These are phyloP conservation scores for Cercospora janseana DNA, from an alignment of 2,329 filamentous ascomycete genomes.

Conservation along the genomic window DNA sequence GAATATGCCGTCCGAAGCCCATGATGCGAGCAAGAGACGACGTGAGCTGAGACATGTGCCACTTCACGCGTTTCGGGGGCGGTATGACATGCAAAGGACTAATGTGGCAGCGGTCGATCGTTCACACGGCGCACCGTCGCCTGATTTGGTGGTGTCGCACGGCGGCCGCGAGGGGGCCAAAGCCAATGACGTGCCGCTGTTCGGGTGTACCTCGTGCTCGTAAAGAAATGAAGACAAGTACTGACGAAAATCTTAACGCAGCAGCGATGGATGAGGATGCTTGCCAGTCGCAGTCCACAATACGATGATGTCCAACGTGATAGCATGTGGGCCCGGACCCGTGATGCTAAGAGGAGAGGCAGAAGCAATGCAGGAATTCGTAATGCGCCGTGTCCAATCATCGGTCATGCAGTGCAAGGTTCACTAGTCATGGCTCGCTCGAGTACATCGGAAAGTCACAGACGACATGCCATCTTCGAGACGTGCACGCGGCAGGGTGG, in stretches of 20 bases:
- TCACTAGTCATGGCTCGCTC: conserved; percentile 6
- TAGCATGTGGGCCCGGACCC: background rate
- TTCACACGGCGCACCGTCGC: background rate
- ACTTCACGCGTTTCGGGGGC: conserved; percentile 8
- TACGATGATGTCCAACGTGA: conserved; percentile 7
- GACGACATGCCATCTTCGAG: conserved; percentile 6
- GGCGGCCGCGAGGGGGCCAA: background rate
- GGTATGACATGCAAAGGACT: conserved; percentile 3
- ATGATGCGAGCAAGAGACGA: background rate
- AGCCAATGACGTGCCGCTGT: background rate
- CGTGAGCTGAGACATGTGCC: conserved; percentile 11
- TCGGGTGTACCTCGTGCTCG: background rate
- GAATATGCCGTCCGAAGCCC: background rate
- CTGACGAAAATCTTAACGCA: background rate
- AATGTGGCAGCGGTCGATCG: conserved; percentile 2
- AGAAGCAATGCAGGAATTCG: conserved; percentile 9
- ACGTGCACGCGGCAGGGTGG: no score
- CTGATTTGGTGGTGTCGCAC: background rate
- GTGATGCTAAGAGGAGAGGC: background rate
- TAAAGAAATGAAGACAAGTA: background rate
- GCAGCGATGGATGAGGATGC: conserved; percentile 19
- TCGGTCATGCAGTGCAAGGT: conserved; percentile 5
- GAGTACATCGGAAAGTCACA: conserved; percentile 11
- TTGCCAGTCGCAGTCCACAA: conserved; percentile 7
- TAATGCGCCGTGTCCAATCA: conserved; percentile 7